These are phyloP conservation scores for Acanthochlamys bracteata DNA, from an alignment of 106 monocot genomes.

Conservation along the genomic window DNA sequence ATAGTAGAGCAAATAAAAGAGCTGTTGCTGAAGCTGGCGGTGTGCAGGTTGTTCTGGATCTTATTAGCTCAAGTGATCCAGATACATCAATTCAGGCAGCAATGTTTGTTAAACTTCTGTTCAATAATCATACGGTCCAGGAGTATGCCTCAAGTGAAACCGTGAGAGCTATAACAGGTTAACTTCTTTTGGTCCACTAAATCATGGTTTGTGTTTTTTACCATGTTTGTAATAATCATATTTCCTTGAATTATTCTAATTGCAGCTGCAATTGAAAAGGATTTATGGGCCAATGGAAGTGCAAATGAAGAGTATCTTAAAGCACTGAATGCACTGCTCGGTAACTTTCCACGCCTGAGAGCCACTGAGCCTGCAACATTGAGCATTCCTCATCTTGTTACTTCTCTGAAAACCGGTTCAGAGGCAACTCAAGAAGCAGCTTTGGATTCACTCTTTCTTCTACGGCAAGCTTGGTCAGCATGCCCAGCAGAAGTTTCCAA, in stretches of 20 bases:
- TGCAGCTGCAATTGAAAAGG: conserved; percentile 98
- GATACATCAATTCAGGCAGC: conserved; percentile 97
- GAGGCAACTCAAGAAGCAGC: conserved; percentile 95
- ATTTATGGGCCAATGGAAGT: conserved; percentile 78
- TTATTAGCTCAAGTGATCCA: conserved; percentile 72
- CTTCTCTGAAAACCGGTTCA: conserved; percentile 81
- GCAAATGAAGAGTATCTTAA: conserved; percentile 91
- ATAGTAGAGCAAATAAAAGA: conserved; percentile 89
- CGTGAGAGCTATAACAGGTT: conserved; percentile 95
- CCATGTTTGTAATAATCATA: background rate
- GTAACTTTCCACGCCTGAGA: conserved; percentile 91
- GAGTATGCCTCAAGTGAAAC: conserved; percentile 99
- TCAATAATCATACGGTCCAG: conserved; percentile 90
- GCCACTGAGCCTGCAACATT: conserved; percentile 93
- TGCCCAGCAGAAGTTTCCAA: conserved; percentile 94
- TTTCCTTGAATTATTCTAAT: background rate
- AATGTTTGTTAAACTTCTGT: conserved; percentile 94
- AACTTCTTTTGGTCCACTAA: conserved; percentile 4
- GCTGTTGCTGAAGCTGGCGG: conserved; percentile 99
- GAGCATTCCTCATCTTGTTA: conserved; percentile 89
- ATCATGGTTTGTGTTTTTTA: no score
- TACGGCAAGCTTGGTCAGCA: conserved; percentile 95
- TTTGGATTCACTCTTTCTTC: conserved; percentile 81
- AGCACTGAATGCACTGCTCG: conserved; percentile 76
- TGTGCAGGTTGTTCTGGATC: conserved; percentile 87